Base-by-base conservation (phyloP, 257 asterid genomes). In the Lycium ferocissimum region DNA sequence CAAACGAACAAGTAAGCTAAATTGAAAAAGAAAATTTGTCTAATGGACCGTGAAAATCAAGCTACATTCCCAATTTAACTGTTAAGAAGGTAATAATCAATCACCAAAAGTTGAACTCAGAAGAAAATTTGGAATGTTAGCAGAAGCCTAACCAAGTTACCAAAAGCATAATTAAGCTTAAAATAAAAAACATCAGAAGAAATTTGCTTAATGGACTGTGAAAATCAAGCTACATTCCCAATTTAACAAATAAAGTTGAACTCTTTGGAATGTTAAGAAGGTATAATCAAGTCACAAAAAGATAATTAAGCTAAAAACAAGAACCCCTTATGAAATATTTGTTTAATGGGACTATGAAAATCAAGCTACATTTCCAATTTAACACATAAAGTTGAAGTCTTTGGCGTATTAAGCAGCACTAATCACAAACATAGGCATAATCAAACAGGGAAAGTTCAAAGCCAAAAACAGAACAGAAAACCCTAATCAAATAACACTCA, bases 381-480 rank as follows among this genome's bases (percentile, higher is more conserved):
- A 6, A 7, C 11, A 15, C 6, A 4, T 49, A 49, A 75, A 49
- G 61, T 49, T 75, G n/a, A 57, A 57, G 22, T 57, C 62, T 57
- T 57, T 56, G 7, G 45, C 3, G 3, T 40, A 54, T 54, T 49
- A 49, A 49, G 54, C 54, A 54, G 59, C 59, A 54, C 5, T 54
- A 76, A 45, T 26, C 22, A 38, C 9, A 49, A 37, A 51, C n/a
- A 75, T 7, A 73, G 45, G 22, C 47, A 76, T 26, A 76, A 51
- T 75, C 80, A 45, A 73, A 73, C 58, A 43, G 37, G 80, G 2
- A 73, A 73, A 73, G n/a, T 72, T 72, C n/a, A 73, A 73, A 11
- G 40, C 40, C 61, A 73, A 47, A n/a, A 43, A 14, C 65, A 17
- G 6, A 65, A 65, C 26, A 63, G 8, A 8, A 33, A 33, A 66